phyloP scores from a whole-genome alignment of 1,284 basidiomycete species.

The Irpex lacteus region DNA sequence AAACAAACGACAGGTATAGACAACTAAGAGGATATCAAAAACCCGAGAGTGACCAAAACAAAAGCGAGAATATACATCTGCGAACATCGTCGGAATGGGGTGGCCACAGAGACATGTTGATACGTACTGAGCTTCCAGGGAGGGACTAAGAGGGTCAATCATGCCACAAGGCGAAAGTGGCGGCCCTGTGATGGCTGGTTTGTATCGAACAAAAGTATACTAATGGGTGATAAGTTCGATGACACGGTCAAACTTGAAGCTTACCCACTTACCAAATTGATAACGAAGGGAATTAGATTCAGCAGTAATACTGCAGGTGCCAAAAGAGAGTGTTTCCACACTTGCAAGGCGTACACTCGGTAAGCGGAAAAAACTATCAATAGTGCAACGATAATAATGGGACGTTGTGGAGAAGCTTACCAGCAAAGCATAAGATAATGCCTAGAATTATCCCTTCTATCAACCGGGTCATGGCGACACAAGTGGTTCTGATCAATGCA shows the following conservation, averaged over 20 bases:
- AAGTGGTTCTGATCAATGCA: not conserved
- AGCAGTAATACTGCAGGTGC: not conserved
- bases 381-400: not conserved
- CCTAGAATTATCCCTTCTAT: not conserved
- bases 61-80: not conserved
- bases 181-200: not conserved
- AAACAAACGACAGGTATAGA: not conserved
- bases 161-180: not conserved
- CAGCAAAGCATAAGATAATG: not conserved
- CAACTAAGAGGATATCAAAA: not conserved
- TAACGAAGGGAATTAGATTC: not conserved
- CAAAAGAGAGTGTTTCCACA: not conserved
- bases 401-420: not conserved
- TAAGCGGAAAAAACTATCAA: not conserved
- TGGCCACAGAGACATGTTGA: too few relatives aligned
- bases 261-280: conserved; percentile 1
- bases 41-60: not conserved
- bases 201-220: not conserved
- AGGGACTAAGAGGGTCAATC: not conserved
- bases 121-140: conserved; percentile 1
- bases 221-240: not conserved
- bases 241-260: not conserved
- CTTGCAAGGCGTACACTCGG: not conserved
- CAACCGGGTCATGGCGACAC: not conserved
- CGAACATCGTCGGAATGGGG: not conserved